Evolutionary conservation across 257 asterid genomes (phyloP).

Genomic region (Solanum chiquidenum): DNA sequence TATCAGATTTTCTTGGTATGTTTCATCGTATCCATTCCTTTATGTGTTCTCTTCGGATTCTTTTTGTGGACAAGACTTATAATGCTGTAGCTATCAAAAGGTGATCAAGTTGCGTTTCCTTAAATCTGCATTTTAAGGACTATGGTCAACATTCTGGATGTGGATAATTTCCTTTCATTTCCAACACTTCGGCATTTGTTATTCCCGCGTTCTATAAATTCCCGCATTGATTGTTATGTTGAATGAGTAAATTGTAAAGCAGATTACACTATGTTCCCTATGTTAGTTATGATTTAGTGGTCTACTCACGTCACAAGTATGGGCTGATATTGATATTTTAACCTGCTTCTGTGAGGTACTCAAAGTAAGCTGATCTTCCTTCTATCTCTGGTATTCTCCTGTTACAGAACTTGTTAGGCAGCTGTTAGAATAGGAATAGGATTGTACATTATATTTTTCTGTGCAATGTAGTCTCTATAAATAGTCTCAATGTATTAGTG

Average conservation of each 20-base stretch:
- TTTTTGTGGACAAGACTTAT: background rate
- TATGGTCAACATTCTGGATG: background rate
- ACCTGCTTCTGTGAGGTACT: background rate
- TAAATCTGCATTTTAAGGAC: background rate
- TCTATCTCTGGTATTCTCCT: background rate
- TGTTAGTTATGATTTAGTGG: background rate
- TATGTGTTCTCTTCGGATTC: background rate
- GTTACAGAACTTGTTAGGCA: background rate
- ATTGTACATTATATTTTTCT: background rate
- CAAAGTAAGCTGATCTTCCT: background rate
- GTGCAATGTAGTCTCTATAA: background rate
- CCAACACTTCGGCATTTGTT: background rate
- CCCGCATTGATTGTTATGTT: background rate
- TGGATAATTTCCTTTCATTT: background rate
- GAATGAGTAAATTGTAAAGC: background rate
- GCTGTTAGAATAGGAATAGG: background rate
- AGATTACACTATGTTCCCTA: background rate
- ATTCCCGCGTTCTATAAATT: background rate
- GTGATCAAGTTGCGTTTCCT: background rate
- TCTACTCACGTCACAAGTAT: background rate
- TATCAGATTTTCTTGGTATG: conserved; percentile 92
- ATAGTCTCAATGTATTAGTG: background rate
- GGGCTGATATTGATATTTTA: background rate
- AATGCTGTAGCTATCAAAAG: background rate
- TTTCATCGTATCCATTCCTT: background rate